Evolutionary conservation across 371 early-diverging fungal genomes (phyloP).

Genomic region (Apophysomyces elegans): DNA sequence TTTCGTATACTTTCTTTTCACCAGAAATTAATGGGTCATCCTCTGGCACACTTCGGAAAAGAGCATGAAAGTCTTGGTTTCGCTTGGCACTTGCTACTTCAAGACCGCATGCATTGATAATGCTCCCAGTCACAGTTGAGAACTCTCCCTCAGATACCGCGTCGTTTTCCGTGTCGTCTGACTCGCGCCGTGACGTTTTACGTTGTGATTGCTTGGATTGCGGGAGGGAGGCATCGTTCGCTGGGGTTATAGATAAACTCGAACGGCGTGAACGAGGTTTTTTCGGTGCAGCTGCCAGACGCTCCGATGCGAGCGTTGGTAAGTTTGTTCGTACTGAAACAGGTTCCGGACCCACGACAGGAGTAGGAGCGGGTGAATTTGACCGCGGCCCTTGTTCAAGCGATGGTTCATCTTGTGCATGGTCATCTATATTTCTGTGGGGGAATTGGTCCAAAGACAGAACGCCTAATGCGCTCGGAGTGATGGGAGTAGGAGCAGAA

Average conservation of each 20-base stretch:
- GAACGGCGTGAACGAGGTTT: slow-evolving; percentile 29
- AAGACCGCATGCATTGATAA: slow-evolving; percentile 24
- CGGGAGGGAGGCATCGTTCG: slow-evolving; percentile 13
- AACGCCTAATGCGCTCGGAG: slow-evolving; percentile 12
- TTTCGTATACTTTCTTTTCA: slow-evolving; percentile 19
- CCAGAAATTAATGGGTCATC: slow-evolving; percentile 71
- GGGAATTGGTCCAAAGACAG: slow-evolving; percentile 16
- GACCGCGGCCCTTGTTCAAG: slow-evolving; percentile 13
- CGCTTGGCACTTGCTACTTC: slow-evolving; percentile 55
- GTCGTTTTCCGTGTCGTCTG: slow-evolving; percentile 14
- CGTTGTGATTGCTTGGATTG: slow-evolving; percentile 4
- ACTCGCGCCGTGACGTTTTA: slow-evolving; percentile 6
- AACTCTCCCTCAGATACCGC: slow-evolving; percentile 14
- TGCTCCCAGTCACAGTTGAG: slow-evolving; percentile 24
- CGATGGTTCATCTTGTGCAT: not conserved
- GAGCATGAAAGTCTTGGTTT: slow-evolving; percentile 64
- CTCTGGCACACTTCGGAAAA: slow-evolving; percentile 70
- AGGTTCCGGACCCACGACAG: slow-evolving; percentile 16
- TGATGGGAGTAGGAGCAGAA: slow-evolving; percentile 27
- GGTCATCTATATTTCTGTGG: slow-evolving; percentile 13
- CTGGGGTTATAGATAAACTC: slow-evolving; percentile 18
- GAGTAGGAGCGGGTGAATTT: slow-evolving; percentile 17
- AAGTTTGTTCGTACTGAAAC: not conserved
- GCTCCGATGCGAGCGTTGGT: slow-evolving; percentile 1
- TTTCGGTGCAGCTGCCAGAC: slow-evolving; percentile 8